These are phyloP conservation scores for Arthroderma uncinatum DNA, from an alignment of 2,329 filamentous ascomycete species.

Conservation along the genomic window DNA sequence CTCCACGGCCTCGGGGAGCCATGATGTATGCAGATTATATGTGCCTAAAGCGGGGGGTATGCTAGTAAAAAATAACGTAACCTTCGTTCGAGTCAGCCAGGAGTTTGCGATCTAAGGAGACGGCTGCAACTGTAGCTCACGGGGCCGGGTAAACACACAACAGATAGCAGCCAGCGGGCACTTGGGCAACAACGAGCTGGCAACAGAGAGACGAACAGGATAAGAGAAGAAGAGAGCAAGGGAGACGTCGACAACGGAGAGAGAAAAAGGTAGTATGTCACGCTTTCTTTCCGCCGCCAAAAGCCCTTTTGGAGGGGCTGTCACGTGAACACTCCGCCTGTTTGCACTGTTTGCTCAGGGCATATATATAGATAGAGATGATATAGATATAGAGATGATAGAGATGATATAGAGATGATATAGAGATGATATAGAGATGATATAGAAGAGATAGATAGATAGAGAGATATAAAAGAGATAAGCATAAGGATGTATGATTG, in stretches of 20 bases:
- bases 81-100: neutral
- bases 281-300: neutral
- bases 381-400: neutral
- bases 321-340: neutral
- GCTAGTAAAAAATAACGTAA: neutral
- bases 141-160: neutral
- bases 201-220: neutral
- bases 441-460: no score
- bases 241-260: neutral
- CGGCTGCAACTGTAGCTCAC: neutral
- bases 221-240: neutral
- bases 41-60: neutral
- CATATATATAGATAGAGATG: neutral
- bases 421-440: neutral
- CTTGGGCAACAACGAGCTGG: neutral
- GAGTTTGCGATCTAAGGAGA: no score
- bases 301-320: neutral
- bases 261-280: neutral
- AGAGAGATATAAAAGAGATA: no score
- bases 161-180: neutral
- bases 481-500: no score
- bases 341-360: neutral
- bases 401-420: neutral
- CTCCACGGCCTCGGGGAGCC: conserved; percentile 60
- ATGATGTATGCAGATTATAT: conserved; percentile 19